Percentiles rank a stretch among this genome's conserved stretches.
Conservation (phyloP, 208 protist species). For the Crithidia mellificae region DNA sequence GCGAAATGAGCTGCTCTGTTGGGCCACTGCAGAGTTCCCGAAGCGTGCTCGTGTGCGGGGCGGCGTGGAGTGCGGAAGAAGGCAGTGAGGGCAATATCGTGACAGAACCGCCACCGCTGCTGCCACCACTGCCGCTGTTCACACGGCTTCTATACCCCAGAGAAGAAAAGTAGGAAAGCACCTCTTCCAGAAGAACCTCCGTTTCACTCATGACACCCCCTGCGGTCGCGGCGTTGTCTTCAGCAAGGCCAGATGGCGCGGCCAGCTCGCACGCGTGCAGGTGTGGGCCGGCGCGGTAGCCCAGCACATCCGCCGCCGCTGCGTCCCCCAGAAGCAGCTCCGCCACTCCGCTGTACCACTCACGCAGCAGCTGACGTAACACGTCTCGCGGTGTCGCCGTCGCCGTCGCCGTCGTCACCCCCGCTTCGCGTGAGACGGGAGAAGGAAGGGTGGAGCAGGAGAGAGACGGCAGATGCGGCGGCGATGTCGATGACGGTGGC, state of each 20-base stretch:
- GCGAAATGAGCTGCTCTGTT: neutral
- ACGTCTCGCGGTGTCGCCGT: neutral
- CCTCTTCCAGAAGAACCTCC: too few species aligned
- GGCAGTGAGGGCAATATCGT: too few species aligned
- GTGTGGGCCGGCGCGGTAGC: slow-evolving; percentile 13
- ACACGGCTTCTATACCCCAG: too few species aligned
- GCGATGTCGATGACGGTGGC: too few species aligned
- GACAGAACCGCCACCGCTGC: too few species aligned
- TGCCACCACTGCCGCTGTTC: too few species aligned
- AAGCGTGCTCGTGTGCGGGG: neutral
- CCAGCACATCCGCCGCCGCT: slow-evolving; percentile 22
- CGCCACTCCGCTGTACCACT: slow-evolving; percentile 23
- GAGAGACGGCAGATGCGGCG: neutral
- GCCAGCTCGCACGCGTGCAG: slow-evolving; percentile 1
- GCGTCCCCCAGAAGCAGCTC: slow-evolving; percentile 29
- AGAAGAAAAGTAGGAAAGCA: too few species aligned
- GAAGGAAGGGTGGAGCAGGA: neutral
- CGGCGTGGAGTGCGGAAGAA: neutral
- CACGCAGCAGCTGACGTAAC: slow-evolving; percentile 17
- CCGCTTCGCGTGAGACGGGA: neutral
- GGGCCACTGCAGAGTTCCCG: neutral
- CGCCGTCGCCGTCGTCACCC: too few species aligned
- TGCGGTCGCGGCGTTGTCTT: too few species aligned
- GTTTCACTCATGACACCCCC: too few species aligned
- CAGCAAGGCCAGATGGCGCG: too few species aligned